Evolutionary conservation across 176 grass and related monocot genomes (phyloP).

Genomic region (Canna indica): DNA sequence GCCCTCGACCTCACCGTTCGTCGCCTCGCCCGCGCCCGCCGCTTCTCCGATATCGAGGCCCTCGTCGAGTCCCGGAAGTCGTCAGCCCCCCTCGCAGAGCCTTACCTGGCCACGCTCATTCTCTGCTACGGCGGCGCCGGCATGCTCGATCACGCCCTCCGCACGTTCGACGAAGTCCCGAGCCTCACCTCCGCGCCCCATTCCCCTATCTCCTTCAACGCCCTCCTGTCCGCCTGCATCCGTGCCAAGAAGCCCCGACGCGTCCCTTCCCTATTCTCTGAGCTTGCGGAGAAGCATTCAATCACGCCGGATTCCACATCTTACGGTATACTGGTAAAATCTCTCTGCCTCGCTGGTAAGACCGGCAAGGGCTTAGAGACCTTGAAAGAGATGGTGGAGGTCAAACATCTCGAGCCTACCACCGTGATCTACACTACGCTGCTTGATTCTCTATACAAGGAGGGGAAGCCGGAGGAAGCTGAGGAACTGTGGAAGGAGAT

Average conservation of each 20-base stretch:
- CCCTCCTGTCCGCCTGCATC: constrained; percentile 51
- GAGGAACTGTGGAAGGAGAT: constrained; percentile 67
- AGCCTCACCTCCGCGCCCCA: constrained; percentile 19
- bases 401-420: constrained; percentile 44
- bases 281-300: constrained; percentile 47
- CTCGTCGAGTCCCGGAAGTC: constrained; percentile 36
- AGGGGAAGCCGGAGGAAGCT: constrained; percentile 35
- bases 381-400: constrained; percentile 38
- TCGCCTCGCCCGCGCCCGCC: constrained; percentile 41
- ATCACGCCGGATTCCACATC: constrained; percentile 48
- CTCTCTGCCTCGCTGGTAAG: constrained; percentile 32
- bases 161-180: constrained; percentile 33
- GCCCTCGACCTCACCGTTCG: constrained; percentile 42
- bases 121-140: constrained; percentile 43
- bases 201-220: constrained; percentile 51
- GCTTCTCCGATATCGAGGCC: constrained; percentile 30
- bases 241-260: constrained; percentile 31
- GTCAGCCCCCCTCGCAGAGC: constrained; percentile 32
- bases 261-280: constrained; percentile 39
- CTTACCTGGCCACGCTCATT: constrained; percentile 50
- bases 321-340: constrained; percentile 50
- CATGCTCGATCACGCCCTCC: constrained; percentile 42
- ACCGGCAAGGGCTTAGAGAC: constrained; percentile 33
- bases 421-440: constrained; percentile 42
- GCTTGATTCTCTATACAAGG: constrained; percentile 49